Evolutionary conservation across 192 early-diverging fungal genomes (phyloP).

Genomic region (Rhizophagus sp.): DNA sequence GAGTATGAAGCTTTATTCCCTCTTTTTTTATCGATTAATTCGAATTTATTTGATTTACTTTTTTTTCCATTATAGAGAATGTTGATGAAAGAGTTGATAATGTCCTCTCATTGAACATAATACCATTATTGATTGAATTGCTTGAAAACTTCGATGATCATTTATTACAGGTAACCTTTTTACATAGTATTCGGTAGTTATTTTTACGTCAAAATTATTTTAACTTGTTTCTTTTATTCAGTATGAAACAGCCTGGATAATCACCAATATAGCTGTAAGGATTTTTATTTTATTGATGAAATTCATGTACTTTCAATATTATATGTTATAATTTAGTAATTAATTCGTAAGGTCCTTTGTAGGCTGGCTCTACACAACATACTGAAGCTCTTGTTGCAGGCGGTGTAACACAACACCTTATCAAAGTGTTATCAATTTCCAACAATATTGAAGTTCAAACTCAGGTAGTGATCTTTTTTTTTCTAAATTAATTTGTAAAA

Average conservation of each 20-base stretch:
- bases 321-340: background rate
- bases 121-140: constrained; percentile 17
- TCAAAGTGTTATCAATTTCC: constrained; percentile 3
- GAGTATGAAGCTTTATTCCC: background rate
- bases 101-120: constrained; percentile 6
- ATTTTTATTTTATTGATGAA: background rate
- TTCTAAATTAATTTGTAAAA: background rate
- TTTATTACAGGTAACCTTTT: constrained; percentile 19
- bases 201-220: background rate
- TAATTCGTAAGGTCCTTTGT: background rate
- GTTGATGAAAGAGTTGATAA: constrained; percentile 25
- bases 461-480: background rate
- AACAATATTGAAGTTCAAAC: constrained; percentile 20
- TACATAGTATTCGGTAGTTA: background rate
- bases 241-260: constrained; percentile 25
- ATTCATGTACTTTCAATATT: background rate
- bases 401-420: constrained; percentile 17
- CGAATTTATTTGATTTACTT: background rate
- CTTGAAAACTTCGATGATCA: constrained; percentile 1
- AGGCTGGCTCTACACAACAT: constrained; percentile 17
- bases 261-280: constrained; percentile 22
- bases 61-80: background rate
- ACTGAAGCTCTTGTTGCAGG: constrained; percentile 13
- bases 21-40: background rate
- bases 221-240: background rate